These are phyloP conservation scores for Byssothecium circinans DNA, from an alignment of 2,329 filamentous ascomycete genomes.

Conservation along the genomic window DNA sequence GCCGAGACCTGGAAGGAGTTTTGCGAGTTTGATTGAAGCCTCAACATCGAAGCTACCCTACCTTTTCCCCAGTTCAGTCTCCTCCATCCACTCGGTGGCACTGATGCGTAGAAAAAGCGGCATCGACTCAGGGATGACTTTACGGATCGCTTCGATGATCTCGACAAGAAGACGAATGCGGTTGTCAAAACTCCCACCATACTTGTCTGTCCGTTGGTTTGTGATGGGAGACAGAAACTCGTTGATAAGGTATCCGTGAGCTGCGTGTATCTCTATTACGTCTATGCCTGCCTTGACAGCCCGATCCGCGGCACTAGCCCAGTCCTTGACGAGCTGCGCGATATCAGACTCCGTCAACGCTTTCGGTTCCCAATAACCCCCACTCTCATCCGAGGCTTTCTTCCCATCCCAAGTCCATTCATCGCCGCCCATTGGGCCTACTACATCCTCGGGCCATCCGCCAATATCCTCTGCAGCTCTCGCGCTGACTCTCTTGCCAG, in stretches of 20 bases:
- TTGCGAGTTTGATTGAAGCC: slow-evolving; percentile 45
- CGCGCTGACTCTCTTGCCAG: slow-evolving; percentile 30
- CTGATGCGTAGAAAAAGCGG: slow-evolving; percentile 42
- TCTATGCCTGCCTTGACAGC: slow-evolving; percentile 42
- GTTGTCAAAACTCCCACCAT: slow-evolving; percentile 48
- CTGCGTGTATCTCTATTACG: slow-evolving; percentile 48
- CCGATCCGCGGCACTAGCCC: slow-evolving; percentile 40
- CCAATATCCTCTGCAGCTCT: slow-evolving; percentile 31
- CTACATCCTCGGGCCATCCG: slow-evolving; percentile 41
- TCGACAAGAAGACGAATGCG: slow-evolving; percentile 44
- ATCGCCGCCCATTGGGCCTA: slow-evolving; percentile 42
- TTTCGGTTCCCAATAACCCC: slow-evolving; percentile 43
- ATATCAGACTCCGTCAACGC: slow-evolving; percentile 45
- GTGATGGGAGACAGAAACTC: slow-evolving; percentile 46
- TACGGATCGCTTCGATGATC: slow-evolving; percentile 43
- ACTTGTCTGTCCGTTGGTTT: slow-evolving; percentile 47
- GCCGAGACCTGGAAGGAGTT: slow-evolving; percentile 45
- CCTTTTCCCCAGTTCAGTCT: slow-evolving; percentile 32
- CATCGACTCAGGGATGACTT: slow-evolving; percentile 36
- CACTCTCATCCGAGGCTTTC: slow-evolving; percentile 28
- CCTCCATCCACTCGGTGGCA: slow-evolving; percentile 43
- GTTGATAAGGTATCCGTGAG: slow-evolving; percentile 48
- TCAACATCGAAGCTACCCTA: slow-evolving; percentile 46
- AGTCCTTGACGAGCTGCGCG: slow-evolving; percentile 43
- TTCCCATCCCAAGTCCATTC: slow-evolving; percentile 45